These are phyloP conservation scores for Pleurotus platypus DNA, from an alignment of 768 basidiomycete genomes.

Conservation along the genomic window DNA sequence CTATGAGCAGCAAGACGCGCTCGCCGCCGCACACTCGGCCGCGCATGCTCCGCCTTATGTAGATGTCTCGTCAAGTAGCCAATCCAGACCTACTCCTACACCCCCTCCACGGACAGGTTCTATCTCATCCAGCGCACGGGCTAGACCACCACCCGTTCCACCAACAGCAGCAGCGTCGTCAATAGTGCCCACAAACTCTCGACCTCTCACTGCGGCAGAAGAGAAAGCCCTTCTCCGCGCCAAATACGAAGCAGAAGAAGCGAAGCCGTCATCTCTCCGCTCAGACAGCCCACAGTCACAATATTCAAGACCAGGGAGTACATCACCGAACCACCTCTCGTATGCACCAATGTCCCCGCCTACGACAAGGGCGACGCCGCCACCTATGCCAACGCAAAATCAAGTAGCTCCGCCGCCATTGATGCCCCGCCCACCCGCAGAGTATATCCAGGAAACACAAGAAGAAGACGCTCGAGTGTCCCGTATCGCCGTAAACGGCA, in stretches of 20 bases:
- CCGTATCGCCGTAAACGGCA: constrained; percentile 30
- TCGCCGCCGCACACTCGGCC: constrained; percentile 23
- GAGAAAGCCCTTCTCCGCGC: constrained; percentile 73
- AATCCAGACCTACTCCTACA: constrained; percentile 15
- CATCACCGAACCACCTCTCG: constrained; percentile 9
- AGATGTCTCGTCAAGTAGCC: constrained; percentile 13
- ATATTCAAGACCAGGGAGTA: constrained; percentile 12
- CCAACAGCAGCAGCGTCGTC: constrained; percentile 14
- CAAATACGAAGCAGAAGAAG: constrained; percentile 58
- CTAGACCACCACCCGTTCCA: constrained; percentile 25
- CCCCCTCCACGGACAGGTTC: constrained; percentile 22
- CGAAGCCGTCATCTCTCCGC: constrained; percentile 14
- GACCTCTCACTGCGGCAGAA: constrained; percentile 64
- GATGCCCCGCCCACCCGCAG: constrained; percentile 70
- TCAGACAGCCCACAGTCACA: constrained; percentile 6
- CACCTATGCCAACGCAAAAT: constrained; percentile 8
- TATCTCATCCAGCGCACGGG: constrained; percentile 20
- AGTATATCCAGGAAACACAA: constrained; percentile 80
- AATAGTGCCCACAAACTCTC: constrained; percentile 4
- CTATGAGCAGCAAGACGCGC: constrained; percentile 53
- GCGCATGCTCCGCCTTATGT: constrained; percentile 8
- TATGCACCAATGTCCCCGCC: too few species aligned
- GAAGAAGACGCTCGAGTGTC: constrained; percentile 66
- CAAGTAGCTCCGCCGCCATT: constrained; percentile 63
- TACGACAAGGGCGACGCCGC: neutral